Evolutionary conservation across 2,329 filamentous ascomycete species (phyloP), one percentile per base, ranked within the genome.

Genomic region (Zasmidium angulare): DNA sequence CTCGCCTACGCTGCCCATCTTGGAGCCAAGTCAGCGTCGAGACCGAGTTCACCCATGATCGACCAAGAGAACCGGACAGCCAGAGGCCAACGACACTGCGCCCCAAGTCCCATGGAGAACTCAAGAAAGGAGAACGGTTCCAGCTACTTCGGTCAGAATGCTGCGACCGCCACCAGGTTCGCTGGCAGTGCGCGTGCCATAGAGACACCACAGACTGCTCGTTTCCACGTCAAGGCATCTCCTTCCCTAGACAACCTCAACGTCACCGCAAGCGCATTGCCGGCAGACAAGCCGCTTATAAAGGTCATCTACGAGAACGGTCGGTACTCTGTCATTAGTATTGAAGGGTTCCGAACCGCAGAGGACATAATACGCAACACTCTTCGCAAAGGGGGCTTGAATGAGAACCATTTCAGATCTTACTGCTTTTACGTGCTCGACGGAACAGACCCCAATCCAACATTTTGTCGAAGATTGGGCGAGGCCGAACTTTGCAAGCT

Each of bases 351-450:
- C 81, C 92, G 88, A 71, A 95, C 89, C 3, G 90, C 91, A 61
- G 95, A 97, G 70, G 92, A 98, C 66, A 90, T 98, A 54, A 93
- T 97, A 81, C 84, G 92, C 49, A 89, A 91, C 61, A 96, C 95
- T 0, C 78, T 98, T 48, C 86, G 89, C 66, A 98, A 98, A 74
- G 90, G 96, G 64, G 87, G 88, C 46, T 83, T 96, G 26, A 90
- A 92, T 21, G 92, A 96, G 71, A 90, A 93, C 63, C 92, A 97
- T 70, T 90, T 95, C 73, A 86, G 92, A 69, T 96, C 96, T 71
- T 98, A 96, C 77, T 97, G 93, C 79, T 98, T 99, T 78, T 98
- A 95, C 81, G 89, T 96, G 0, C 81, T 98, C 59, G 88, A 91
- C 66, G 93, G 93, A 53, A 80, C 91, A 43, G 91, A 97, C 50